Evolutionary conservation across 495 filamentous ascomycete species (phyloP), one percentile per base, ranked within the genome.

Genomic region (Annulohypoxylon nitens): DNA sequence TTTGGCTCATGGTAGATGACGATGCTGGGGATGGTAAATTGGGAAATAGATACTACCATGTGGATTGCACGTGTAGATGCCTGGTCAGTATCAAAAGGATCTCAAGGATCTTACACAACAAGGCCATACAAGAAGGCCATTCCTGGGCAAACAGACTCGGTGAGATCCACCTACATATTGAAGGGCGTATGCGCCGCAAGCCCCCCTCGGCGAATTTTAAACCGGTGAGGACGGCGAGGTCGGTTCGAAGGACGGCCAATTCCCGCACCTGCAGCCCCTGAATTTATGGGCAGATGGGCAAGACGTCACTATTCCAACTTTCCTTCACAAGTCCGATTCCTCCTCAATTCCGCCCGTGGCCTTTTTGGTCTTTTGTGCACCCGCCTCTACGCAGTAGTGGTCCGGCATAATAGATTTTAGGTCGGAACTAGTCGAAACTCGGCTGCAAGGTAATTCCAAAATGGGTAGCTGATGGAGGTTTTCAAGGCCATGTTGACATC

Each of bases 151-250:
- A 43, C 57, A 60, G 60, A 64, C 61, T 63, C 55, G 71, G 66
- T 58, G 57, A 55, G 58, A 54, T 62, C 39, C 43, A 47, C 58
- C 48, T 58, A 39, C 43, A 36, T 64, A 50, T 69, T 30, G 39
- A n/a, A 34, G 26, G 39, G 16, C 60, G n/a, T 47, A 37, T 59
- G 58, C 39, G 36, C 23, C 45, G 66, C 50, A 36, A 41, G 37
- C 12, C 39, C n/a, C 43, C 37, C 34, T 62, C 65, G 65, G 71
- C 69, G 65, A 58, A 50, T 50, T 41, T 37, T 61, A 70, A 57
- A 66, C 71, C 71, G 71, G 71, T 70, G 67, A 39, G 26, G 33
- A 57, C 58, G 50, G 51, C 62, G 50, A 53, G 37, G 25, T 57
- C 30, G 12, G 26, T 51, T 64, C 47, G 47, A 53, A 51, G 3